These are phyloP conservation scores for Hyaloscypha variabilis DNA, from an alignment of 495 filamentous ascomycete genomes.

Conservation along the genomic window DNA sequence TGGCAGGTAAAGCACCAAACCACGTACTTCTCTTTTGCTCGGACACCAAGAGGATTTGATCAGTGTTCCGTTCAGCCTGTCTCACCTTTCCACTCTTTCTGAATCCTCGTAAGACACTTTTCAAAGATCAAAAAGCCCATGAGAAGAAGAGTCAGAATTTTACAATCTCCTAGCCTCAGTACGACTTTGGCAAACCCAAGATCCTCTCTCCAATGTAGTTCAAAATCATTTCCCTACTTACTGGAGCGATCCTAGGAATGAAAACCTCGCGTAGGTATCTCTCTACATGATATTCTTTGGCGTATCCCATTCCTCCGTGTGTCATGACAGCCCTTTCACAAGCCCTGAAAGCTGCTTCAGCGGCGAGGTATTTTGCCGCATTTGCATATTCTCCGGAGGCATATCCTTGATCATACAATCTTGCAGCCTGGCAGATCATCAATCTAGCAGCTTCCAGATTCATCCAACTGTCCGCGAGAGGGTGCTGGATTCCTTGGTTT, in stretches of 20 bases:
- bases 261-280: conserved; percentile 71
- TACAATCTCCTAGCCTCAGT: background rate
- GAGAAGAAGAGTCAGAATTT: too few relatives aligned
- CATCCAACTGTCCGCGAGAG: conserved; percentile 73
- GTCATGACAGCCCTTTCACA: conserved; percentile 68
- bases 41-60: too few relatives aligned
- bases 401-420: conserved; percentile 63
- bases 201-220: conserved; percentile 76
- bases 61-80: too few relatives aligned
- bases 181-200: conserved; percentile 47
- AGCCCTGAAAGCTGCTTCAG: conserved; percentile 72
- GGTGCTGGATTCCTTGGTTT: conserved; percentile 75
- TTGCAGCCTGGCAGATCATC: conserved; percentile 73
- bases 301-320: conserved; percentile 77
- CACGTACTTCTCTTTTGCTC: too few relatives aligned
- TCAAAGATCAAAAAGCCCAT: too few relatives aligned
- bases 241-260: conserved; percentile 74
- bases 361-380: conserved; percentile 76
- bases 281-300: conserved; percentile 76
- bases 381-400: conserved; percentile 58
- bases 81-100: too few relatives aligned
- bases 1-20: too few relatives aligned
- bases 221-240: conserved; percentile 77
- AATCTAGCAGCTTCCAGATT: conserved; percentile 75
- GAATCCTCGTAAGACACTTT: too few relatives aligned